These are phyloP conservation scores for Bimuria novae-zelandiae DNA, from an alignment of 2,329 filamentous ascomycete species.

Conservation along the genomic window DNA sequence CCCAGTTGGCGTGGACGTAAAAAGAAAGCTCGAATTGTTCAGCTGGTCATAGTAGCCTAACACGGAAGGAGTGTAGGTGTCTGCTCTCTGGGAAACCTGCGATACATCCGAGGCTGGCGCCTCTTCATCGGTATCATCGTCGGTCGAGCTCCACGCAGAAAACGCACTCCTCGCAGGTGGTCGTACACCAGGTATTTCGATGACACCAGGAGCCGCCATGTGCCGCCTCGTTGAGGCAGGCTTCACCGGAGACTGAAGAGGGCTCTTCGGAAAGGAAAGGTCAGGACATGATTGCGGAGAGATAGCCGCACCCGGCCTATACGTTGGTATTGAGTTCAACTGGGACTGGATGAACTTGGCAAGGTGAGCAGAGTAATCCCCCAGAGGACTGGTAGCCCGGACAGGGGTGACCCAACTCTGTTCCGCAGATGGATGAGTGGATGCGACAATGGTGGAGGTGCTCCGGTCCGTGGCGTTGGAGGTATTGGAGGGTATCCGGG, in stretches of 20 bases:
- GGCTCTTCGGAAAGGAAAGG: constrained; percentile 25
- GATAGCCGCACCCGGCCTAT: constrained; percentile 22
- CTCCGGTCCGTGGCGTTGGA: constrained; percentile 35
- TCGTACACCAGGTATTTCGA: constrained; percentile 37
- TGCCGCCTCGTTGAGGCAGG: constrained; percentile 17
- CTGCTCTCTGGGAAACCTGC: constrained; percentile 13
- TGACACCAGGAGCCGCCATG: constrained; percentile 26
- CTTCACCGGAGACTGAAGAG: constrained; percentile 28
- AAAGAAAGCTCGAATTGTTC: constrained; percentile 34
- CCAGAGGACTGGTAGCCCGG: constrained; percentile 26
- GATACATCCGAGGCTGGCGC: constrained; percentile 19
- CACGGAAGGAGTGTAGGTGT: constrained; percentile 35
- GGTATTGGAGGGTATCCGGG: constrained; percentile 30
- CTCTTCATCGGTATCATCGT: constrained; percentile 36
- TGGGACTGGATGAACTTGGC: constrained; percentile 44
- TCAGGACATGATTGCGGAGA: constrained; percentile 40
- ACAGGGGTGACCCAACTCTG: constrained; percentile 8
- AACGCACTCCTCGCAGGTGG: constrained; percentile 42
- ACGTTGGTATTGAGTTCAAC: constrained; percentile 41
- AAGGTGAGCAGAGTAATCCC: constrained; percentile 43
- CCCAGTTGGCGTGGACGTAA: constrained; percentile 34
- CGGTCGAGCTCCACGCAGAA: constrained; percentile 45
- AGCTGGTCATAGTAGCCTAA: constrained; percentile 36
- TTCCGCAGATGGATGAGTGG: constrained; percentile 10
- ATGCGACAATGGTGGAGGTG: constrained; percentile 33